Base-by-base conservation (phyloP, 2,329 filamentous ascomycete species). In the Elsinoe necatrix region DNA sequence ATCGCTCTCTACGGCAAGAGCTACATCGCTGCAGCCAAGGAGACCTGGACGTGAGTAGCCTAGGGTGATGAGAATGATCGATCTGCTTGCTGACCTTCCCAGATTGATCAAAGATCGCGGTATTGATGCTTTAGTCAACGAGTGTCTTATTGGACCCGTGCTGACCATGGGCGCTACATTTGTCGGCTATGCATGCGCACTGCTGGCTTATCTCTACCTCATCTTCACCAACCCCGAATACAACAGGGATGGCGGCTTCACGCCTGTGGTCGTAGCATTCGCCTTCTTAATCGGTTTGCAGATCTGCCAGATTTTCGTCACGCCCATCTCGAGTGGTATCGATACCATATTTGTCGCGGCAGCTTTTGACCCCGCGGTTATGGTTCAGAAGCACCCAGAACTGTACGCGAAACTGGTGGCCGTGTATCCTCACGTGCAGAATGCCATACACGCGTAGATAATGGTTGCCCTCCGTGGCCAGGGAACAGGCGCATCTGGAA, bases 1-100 rank as follows among this genome's bases (percentile, higher is more conserved):
- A 95, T 97, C 66, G 90, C 92, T 0, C 77, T 96, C 0, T 96
- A 96, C 67, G 92, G 92, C 16, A 95, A 95, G 70, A 75, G 86
- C 0, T 97, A 96, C 68, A 80, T 96, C 56, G 78, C 83, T 0
- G 87, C 90, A 0, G 90, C 91, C 34, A 95, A 95, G 72, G 88
- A 89, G 63, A 95, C 89, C 0, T 95, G 89, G 88, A 82, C 63
- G 74, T 80, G 68, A 65, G 74, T 75, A 29, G n/a, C 16, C 14
- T n/a, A n/a, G n/a, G n/a, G n/a, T n/a, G n/a, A n/a, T 41, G 31
- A 35, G 1, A 25, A 27, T 39, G 54, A 34, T 42, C 47, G 14
- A 31, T 60, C 58, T 58, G 55, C 61, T 58, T 58, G 55, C 61
- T 14, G 4, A 41, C 25, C 20, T 18, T 55, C 48, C 69, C 58